Conservation (phyloP, 345 rosid genomes). For the Physaria fendleri region DNA sequence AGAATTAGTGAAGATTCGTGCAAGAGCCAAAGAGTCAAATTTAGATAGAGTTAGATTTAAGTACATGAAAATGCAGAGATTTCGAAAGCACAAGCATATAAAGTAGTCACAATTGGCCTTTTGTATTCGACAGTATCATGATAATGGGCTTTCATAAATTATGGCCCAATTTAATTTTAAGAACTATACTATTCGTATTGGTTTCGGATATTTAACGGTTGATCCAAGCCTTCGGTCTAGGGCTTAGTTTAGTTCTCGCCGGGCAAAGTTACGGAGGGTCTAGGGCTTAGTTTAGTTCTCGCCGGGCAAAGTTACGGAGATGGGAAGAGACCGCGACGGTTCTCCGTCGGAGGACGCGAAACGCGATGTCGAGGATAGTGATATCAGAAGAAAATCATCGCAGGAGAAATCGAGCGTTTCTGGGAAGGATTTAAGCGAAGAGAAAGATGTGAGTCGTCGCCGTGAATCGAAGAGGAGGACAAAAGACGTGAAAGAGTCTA, state of each 20-base stretch:
- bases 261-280: constrained; percentile 7
- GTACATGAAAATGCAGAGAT: no score
- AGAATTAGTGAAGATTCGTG: not conserved
- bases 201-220: not conserved
- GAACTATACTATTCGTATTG: no score
- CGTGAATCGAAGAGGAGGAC: constrained; percentile 24
- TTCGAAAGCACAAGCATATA: no score
- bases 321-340: constrained; percentile 27
- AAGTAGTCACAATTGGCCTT: no score
- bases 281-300: not conserved
- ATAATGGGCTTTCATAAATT: no score
- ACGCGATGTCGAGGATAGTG: constrained; percentile 12
- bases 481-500: constrained; percentile 20
- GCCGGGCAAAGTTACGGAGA: constrained; percentile 24
- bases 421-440: constrained; percentile 24
- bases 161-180: no score
- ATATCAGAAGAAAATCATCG: constrained; percentile 10
- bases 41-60: no score
- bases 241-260: constrained; percentile 10
- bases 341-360: constrained; percentile 3
- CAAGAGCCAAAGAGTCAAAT: not conserved
- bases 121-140: no score
- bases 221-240: not conserved
- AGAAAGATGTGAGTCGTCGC: constrained; percentile 25
- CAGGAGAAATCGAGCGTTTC: constrained; percentile 16